phyloP scores from a whole-genome alignment of 768 basidiomycete genomes.

The Hirschioporus abietinus region DNA sequence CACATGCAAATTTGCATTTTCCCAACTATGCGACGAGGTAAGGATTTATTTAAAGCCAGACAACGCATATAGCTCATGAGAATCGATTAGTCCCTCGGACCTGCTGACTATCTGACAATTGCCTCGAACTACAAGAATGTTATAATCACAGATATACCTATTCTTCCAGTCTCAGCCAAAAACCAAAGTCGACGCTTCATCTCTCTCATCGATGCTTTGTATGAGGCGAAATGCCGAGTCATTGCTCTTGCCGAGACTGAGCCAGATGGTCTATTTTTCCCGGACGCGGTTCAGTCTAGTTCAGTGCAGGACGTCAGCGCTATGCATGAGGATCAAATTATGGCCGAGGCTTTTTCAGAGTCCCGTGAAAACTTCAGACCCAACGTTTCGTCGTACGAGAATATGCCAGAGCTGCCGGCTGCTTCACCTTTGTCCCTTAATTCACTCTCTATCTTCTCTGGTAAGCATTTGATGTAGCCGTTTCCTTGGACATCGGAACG shows the following conservation, averaged over 20 bases:
- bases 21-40: conserved; percentile 42
- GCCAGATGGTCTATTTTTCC: conserved; percentile 49
- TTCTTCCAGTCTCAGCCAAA: conserved; percentile 44
- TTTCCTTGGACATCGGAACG: too few species aligned
- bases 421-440: conserved; percentile 34
- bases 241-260: conserved; percentile 34
- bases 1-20: conserved; percentile 43
- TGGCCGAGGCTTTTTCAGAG: conserved; percentile 48
- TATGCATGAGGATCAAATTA: conserved; percentile 26
- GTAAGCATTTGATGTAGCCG: conserved; percentile 21
- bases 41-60: background rate
- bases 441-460: conserved; percentile 48
- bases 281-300: conserved; percentile 32
- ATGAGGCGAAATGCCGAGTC: conserved; percentile 36
- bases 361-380: conserved; percentile 46
- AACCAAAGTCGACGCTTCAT: conserved; percentile 57
- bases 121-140: conserved; percentile 45
- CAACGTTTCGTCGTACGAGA: conserved; percentile 49
- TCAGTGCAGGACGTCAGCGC: conserved; percentile 7
- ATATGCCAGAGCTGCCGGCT: conserved; percentile 25
- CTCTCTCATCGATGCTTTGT: conserved; percentile 55
- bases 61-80: background rate
- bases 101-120: conserved; percentile 54
- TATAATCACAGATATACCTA: conserved; percentile 44
- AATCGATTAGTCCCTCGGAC: conserved; percentile 36